phyloP scores from a whole-genome alignment of 2,329 filamentous ascomycete species.

The Paraconiothyrium brasiliense region DNA sequence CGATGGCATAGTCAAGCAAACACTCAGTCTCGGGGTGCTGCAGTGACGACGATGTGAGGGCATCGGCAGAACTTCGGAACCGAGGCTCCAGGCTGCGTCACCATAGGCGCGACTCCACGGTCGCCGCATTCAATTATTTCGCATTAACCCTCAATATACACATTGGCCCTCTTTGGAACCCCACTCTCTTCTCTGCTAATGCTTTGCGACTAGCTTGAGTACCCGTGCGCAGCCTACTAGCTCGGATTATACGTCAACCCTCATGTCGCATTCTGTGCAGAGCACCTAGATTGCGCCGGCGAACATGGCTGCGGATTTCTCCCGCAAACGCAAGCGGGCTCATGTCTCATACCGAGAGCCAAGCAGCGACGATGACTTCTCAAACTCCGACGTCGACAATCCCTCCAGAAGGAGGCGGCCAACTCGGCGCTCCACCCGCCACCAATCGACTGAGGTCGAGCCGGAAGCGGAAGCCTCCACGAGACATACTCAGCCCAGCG shows the following conservation, averaged over 20 bases:
- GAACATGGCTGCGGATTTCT: conserved; percentile 33
- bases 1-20: background rate
- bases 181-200: background rate
- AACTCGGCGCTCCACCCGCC: conserved; percentile 38
- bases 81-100: conserved; percentile 7
- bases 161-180: background rate
- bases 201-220: background rate
- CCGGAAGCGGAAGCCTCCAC: conserved; percentile 24
- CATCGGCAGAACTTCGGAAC: background rate
- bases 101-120: conserved; percentile 1
- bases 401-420: conserved; percentile 29
- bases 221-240: no score
- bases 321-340: conserved; percentile 47
- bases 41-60: background rate
- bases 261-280: conserved; percentile 2
- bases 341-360: conserved; percentile 49
- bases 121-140: background rate
- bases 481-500: conserved; percentile 17
- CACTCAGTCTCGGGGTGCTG: background rate
- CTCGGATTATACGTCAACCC: background rate
- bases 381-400: conserved; percentile 29
- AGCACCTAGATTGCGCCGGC: conserved; percentile 12
- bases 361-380: conserved; percentile 44
- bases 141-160: background rate
- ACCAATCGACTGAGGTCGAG: conserved; percentile 23